Percentiles rank a stretch among this genome's conserved stretches.
Evolutionary conservation across 495 filamentous ascomycete species (phyloP).

Genomic region (Pyrenula aspistea): DNA sequence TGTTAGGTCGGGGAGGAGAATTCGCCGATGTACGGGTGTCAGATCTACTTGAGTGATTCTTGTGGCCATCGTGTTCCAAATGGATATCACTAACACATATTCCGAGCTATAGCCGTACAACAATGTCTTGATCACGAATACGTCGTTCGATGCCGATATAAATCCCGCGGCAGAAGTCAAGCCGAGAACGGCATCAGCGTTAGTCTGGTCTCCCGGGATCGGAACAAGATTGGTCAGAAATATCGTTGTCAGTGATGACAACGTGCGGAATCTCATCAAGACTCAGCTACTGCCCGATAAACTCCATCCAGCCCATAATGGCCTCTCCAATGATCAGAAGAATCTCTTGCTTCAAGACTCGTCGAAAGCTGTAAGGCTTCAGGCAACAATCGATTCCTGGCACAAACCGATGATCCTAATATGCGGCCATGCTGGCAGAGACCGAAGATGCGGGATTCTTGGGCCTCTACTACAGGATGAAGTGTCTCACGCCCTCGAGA

Average conservation of each 20-base stretch:
- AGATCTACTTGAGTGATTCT: too few relatives aligned
- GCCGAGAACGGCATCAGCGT: slow-evolving; percentile 48
- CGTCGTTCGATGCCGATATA: slow-evolving; percentile 46
- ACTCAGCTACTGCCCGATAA: slow-evolving; percentile 24
- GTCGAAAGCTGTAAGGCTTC: slow-evolving; percentile 22
- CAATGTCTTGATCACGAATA: slow-evolving; percentile 61
- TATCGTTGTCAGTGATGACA: not conserved
- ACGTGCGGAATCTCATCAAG: not conserved
- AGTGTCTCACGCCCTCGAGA: slow-evolving; percentile 42
- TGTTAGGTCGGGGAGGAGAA: slow-evolving; percentile 52
- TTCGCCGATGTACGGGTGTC: slow-evolving; percentile 66
- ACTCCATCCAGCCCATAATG: slow-evolving; percentile 45
- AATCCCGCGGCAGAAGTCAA: slow-evolving; percentile 23
- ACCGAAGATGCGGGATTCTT: slow-evolving; percentile 67
- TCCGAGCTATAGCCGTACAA: slow-evolving; percentile 56
- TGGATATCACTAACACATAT: not conserved
- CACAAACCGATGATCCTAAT: slow-evolving; percentile 63
- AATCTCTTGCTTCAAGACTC: slow-evolving; percentile 17
- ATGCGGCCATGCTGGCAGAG: slow-evolving; percentile 72
- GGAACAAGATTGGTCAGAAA: not conserved
- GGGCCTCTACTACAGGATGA: slow-evolving; percentile 59
- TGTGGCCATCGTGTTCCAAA: too few relatives aligned
- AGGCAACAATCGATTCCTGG: slow-evolving; percentile 38
- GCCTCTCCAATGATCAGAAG: slow-evolving; percentile 25
- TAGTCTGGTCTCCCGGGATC: slow-evolving; percentile 26